A percentile compares a stretch with the other conserved stretches of the same genome.
These are phyloP conservation scores for Alternaria incomplexa DNA, from an alignment of 2,329 filamentous ascomycete species.

Conservation along the genomic window DNA sequence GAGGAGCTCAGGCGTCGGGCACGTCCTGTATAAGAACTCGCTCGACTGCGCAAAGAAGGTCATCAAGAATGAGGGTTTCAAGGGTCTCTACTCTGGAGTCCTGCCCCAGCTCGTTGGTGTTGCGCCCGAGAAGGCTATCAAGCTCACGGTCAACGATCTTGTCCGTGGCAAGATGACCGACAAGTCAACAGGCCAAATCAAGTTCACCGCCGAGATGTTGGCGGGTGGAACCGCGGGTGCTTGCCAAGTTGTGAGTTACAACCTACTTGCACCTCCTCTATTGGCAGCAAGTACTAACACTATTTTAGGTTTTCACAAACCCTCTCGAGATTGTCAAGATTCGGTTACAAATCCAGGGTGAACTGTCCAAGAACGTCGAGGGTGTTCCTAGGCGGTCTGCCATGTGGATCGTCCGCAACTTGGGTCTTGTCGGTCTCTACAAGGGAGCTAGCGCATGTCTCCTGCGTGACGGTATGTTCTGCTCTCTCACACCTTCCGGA, in stretches of 20 bases:
- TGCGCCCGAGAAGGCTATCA: conserved; percentile 99
- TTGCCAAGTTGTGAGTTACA: conserved; percentile 84
- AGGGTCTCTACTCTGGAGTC: conserved; percentile 91
- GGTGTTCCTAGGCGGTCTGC: conserved; percentile 86
- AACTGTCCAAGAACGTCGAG: conserved; percentile 86
- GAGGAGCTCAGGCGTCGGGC: conserved; percentile 75
- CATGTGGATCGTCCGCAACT: conserved; percentile 96
- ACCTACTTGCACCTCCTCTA: not conserved
- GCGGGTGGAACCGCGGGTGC: conserved; percentile 88
- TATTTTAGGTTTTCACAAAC: conserved; percentile 84
- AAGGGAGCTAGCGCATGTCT: conserved; percentile 95
- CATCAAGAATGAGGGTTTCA: conserved; percentile 86
- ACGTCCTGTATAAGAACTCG: conserved; percentile 95
- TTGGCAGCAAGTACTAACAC: conserved; percentile 13
- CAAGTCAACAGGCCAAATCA: conserved; percentile 75
- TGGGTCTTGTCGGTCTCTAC: conserved; percentile 93
- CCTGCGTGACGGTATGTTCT: conserved; percentile 70
- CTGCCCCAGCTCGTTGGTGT: conserved; percentile 95
- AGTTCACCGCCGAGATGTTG: conserved; percentile 73
- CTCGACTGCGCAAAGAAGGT: conserved; percentile 95
- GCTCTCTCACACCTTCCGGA: not conserved
- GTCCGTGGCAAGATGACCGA: conserved; percentile 79
- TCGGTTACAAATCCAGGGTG: conserved; percentile 94
- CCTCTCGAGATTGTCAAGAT: conserved; percentile 99
- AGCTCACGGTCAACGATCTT: conserved; percentile 96